These are phyloP conservation scores for Aphanoascus verrucosus DNA, from an alignment of 2,329 filamentous ascomycete species.

Conservation along the genomic window DNA sequence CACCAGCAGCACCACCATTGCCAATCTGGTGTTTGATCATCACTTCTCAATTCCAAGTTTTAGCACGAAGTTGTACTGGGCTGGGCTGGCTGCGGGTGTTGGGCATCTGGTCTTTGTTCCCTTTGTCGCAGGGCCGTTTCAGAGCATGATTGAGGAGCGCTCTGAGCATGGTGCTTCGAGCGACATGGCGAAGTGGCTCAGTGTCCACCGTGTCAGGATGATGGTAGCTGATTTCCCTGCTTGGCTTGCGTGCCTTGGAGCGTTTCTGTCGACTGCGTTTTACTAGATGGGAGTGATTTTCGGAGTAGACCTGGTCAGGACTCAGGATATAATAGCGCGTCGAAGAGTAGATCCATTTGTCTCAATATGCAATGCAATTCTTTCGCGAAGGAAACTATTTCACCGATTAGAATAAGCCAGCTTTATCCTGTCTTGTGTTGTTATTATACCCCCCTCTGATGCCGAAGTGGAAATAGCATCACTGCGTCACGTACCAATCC, in stretches of 20 bases:
- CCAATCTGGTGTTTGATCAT: constrained; percentile 11
- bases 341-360: no score
- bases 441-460: background rate
- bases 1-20: constrained; percentile 11
- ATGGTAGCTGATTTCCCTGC: constrained; percentile 14
- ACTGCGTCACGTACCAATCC: background rate
- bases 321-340: background rate
- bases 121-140: constrained; percentile 13
- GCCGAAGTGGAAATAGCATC: background rate
- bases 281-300: background rate
- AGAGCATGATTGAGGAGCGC: constrained; percentile 11
- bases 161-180: constrained; percentile 6
- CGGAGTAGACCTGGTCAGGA: background rate
- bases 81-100: constrained; percentile 12
- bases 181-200: constrained; percentile 15
- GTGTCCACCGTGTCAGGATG: constrained; percentile 15
- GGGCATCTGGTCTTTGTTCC: constrained; percentile 16
- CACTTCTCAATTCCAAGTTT: constrained; percentile 4
- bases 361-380: no score
- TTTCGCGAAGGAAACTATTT: no score
- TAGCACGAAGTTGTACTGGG: constrained; percentile 14
- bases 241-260: constrained; percentile 14
- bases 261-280: constrained; percentile 9
- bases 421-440: no score
- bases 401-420: no score